Percentiles rank a stretch among this genome's conserved stretches.
Conservation (phyloP, 352 stramenopile species). For the Phytophthora tubulina region DNA sequence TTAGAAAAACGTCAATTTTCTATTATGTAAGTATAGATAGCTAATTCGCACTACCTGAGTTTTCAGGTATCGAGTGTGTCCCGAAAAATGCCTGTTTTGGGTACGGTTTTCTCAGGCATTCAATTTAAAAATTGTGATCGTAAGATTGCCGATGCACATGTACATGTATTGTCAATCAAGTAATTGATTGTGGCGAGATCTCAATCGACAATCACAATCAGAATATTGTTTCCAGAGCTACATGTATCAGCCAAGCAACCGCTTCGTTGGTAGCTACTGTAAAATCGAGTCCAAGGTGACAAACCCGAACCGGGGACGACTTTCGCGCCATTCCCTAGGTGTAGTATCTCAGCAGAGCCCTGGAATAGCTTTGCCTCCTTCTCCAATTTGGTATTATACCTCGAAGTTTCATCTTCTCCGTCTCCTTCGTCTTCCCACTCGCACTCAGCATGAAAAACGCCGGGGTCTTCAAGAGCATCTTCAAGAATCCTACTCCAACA, state of each 20-base stretch:
- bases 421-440: not conserved
- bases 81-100: too few relatives aligned
- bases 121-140: constrained; percentile 6
- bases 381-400: not conserved
- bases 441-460: constrained; percentile 1
- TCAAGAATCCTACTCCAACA: constrained; percentile 2
- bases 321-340: constrained; percentile 1
- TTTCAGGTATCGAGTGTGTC: too few relatives aligned
- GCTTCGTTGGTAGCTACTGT: not conserved
- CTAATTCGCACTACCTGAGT: too few relatives aligned
- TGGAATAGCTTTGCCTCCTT: not conserved
- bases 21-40: too few relatives aligned
- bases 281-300: not conserved
- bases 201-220: not conserved
- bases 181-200: constrained; percentile 6
- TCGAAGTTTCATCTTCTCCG: not conserved
- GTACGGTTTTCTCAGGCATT: too few relatives aligned
- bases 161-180: constrained; percentile 17
- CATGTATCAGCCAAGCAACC: not conserved
- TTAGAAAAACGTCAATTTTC: too few relatives aligned
- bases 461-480: not conserved
- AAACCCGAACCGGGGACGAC: not conserved
- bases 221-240: not conserved
- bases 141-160: constrained; percentile 1
- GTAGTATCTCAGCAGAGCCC: too few relatives aligned